These are phyloP conservation scores for Neurospora hispaniola DNA, from an alignment of 495 filamentous ascomycete genomes.

Conservation along the genomic window DNA sequence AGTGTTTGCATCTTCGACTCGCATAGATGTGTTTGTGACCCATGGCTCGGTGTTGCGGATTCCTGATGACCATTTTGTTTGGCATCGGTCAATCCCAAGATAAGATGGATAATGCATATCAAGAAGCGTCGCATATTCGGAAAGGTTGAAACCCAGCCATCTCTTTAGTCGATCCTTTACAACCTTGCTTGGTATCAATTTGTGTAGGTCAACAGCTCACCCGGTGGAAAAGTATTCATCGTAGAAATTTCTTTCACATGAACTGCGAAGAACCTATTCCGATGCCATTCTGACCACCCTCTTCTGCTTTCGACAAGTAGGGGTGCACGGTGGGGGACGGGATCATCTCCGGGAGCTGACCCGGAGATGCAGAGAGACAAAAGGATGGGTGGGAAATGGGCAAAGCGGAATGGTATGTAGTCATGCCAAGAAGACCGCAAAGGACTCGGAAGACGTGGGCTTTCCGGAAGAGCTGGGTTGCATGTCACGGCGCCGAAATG, in stretches of 20 bases:
- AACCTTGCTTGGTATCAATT: background rate
- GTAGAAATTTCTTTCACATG: background rate
- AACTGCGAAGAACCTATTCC: background rate
- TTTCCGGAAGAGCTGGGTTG: background rate
- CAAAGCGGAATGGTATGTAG: background rate
- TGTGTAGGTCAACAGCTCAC: background rate
- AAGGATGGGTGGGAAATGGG: background rate
- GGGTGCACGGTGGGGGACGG: background rate
- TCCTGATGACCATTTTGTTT: background rate
- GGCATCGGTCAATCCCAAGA: background rate
- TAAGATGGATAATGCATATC: background rate
- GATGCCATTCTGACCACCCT: background rate
- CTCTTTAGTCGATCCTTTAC: background rate
- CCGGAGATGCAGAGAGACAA: background rate
- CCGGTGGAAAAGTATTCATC: background rate
- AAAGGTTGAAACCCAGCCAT: background rate
- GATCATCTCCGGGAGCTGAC: background rate
- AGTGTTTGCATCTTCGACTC: background rate
- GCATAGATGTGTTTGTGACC: background rate
- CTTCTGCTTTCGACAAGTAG: background rate
- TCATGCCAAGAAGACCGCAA: background rate
- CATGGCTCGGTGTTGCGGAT: background rate
- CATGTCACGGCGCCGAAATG: background rate
- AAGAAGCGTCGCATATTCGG: background rate
- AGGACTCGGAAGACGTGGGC: background rate